Base-by-base conservation (phyloP, 2,329 filamentous ascomycete species). In the Sphaerostilbella broomeana region DNA sequence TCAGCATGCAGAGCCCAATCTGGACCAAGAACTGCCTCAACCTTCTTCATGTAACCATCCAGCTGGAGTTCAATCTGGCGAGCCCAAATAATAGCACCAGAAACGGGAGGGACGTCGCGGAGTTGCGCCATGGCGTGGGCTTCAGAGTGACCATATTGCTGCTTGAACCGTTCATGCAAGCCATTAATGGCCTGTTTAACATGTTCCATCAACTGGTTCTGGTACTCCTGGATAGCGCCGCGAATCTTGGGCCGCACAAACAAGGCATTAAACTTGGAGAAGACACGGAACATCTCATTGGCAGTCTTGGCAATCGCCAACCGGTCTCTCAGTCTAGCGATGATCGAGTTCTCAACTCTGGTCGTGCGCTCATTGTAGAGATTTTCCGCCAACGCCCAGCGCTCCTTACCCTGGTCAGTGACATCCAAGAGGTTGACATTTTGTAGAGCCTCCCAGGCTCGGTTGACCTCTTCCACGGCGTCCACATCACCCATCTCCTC, bases 221-320 rank as follows among this genome's bases (percentile, higher is more conserved):
- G 92, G 59, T 98, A 98, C 65, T 98, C 90, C 29, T 88, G 86
- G 55, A 98, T 98, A 40, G 92, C 94, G 50, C 94, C 89, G 49
- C 92, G 83, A 65, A 99, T 97, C 72, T 98, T 98, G n/a, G 92
- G 92, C 44, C 92, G 81, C 41, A 99, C 90, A 52, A 99, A 94
- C 20, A 99, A 80, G 2, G 92, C 92, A 59, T 99, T 99, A 75
- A 99, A 99, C 60, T 97, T 97, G 38, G 92, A 97, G 61, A 98
- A 98, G 46, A 99, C 92, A 39, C 94, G 85, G 62, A 99, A 99
- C 92, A 98, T 99, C 64, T 98, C 94, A 58, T 94, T 97, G 27
- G 92, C 92, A 46, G 88, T 95, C 71, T 94, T 95, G 10, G 92
- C 90, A 6, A 88, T 95, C 11, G 89, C 92, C 40, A 98, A 74